phyloP scores from a whole-genome alignment of 305 asterid genomes.

The Fraxinus sp. region DNA sequence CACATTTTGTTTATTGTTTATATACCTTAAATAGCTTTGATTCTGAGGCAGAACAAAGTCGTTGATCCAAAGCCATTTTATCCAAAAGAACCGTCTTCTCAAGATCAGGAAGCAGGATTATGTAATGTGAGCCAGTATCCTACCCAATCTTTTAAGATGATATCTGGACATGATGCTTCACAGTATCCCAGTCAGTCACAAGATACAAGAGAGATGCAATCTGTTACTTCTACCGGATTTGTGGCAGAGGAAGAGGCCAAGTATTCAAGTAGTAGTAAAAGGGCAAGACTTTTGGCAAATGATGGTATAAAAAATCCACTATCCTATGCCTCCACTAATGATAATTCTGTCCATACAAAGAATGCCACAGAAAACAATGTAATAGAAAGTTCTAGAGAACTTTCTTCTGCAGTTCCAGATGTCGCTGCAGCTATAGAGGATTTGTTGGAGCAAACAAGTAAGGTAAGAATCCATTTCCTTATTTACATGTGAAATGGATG shows the following conservation, averaged over 20 bases:
- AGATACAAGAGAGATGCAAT: constrained; percentile 37
- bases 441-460: constrained; percentile 86
- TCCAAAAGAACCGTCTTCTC: constrained; percentile 67
- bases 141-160: constrained; percentile 52
- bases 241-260: constrained; percentile 33
- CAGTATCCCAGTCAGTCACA: constrained; percentile 51
- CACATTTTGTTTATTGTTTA: constrained; percentile 11
- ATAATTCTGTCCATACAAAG: constrained; percentile 24
- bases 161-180: constrained; percentile 46
- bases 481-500: constrained; percentile 18
- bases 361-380: constrained; percentile 35
- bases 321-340: constrained; percentile 26
- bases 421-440: constrained; percentile 91
- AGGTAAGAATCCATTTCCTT: constrained; percentile 47
- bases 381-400: constrained; percentile 40
- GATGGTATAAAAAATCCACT: constrained; percentile 30
- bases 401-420: constrained; percentile 61
- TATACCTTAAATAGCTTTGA: constrained; percentile 27
- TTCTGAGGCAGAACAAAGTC: constrained; percentile 68
- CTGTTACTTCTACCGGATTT: constrained; percentile 31
- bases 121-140: constrained; percentile 71
- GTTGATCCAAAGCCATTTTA: constrained; percentile 58
- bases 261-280: constrained; percentile 42
- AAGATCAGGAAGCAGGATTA: constrained; percentile 64
- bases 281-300: constrained; percentile 47